Evolutionary conservation across 169 alveolate genomes (phyloP), one percentile per base, ranked within the genome.

Genomic region (Cryptosporidium viatorum): DNA sequence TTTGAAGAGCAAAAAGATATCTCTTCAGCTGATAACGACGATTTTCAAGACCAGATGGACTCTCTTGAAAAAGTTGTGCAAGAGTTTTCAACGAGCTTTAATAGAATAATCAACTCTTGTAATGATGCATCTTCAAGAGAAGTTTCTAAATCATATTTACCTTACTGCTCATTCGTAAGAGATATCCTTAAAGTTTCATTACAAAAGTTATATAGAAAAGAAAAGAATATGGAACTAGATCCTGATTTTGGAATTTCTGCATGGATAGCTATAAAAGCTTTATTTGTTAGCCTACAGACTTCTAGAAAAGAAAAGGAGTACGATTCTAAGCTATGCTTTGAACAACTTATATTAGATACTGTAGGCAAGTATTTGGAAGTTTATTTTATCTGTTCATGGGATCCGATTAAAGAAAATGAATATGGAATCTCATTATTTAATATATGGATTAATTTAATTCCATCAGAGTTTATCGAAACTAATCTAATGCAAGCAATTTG

Each of bases 301-400:
- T 52, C 69, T 0, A 80, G 70, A 23, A 62, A 62, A 21, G 73
- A 80, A 9, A 52, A 35, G 21, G 73, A 59, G n/a, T 62, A 80
- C 23, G 52, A 73, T 58, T 73, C 86, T n/a, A 55, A 39, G 23
- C 51, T 18, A 10, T 73, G 69, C 18, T 80, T 43, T 62, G 75
- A 80, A 21, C 65, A 43, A n/a, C 58, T 80, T 9, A 21, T 62
- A 5, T 9, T 37, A 14, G 55, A 60, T 1, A 62, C 67, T 5
- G 37, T 65, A 39, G 89, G 74, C 0, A 59, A 62, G 29, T 37
- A 41, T 37, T 26, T 80, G 51, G 75, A 80, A 29, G 21, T 21
- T 4, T 80, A 80, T 43, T 80, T 41, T 48, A 18, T 26, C 23
- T 80, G 70, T 73, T 73, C 31, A 0, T 80, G 89, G 89, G 89